phyloP scores from a whole-genome alignment of 179 eudicot species.

The Vitellaria paradoxa region DNA sequence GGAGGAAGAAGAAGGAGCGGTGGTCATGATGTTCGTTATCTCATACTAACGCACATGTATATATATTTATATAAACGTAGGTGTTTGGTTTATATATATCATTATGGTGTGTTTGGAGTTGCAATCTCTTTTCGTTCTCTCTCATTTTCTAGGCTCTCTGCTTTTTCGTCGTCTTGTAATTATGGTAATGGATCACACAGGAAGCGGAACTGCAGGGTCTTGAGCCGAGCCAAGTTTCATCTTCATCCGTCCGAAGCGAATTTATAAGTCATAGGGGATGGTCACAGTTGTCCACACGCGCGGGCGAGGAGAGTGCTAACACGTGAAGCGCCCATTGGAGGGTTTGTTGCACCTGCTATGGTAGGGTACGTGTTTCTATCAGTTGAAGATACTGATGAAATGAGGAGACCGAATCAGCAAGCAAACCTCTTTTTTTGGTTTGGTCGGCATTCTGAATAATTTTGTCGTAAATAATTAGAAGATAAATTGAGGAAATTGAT shows the following conservation, averaged over 20 bases:
- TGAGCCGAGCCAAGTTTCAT: background rate
- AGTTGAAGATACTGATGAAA: too few species aligned
- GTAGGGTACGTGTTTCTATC: background rate
- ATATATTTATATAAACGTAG: background rate
- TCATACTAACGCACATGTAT: background rate
- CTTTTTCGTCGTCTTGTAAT: slow-evolving; percentile 1
- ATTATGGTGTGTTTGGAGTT: background rate
- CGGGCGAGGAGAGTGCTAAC: background rate
- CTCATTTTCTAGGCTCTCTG: background rate
- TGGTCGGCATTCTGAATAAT: too few species aligned
- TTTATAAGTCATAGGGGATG: too few species aligned
- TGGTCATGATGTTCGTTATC: slow-evolving; percentile 36
- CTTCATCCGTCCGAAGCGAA: background rate
- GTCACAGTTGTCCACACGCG: background rate
- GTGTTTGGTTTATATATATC: background rate
- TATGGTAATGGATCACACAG: background rate
- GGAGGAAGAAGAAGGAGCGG: slow-evolving; percentile 35
- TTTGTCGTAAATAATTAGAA: too few species aligned
- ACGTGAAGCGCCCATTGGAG: background rate
- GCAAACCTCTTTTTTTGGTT: too few species aligned
- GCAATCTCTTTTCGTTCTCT: slow-evolving; percentile 2
- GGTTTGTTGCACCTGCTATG: background rate
- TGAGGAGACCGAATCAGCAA: too few species aligned
- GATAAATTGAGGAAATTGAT: too few species aligned
- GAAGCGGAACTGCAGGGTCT: background rate